Base-by-base conservation (phyloP, 2,329 filamentous ascomycete genomes). In the Fusarium globosum region DNA sequence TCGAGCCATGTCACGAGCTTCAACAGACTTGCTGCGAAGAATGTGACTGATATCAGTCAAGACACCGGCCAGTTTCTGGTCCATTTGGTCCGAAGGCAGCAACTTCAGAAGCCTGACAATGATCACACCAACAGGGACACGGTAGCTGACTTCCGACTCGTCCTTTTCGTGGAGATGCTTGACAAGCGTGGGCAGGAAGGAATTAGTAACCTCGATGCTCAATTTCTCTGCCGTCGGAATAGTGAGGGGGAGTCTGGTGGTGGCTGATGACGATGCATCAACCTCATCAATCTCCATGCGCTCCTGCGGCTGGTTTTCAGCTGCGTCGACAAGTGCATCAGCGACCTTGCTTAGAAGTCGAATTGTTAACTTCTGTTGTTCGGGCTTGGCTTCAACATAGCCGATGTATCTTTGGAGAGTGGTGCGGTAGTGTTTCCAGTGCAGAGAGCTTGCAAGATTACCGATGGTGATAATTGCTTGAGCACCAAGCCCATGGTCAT, bases 21-120 rank as follows among this genome's bases (percentile, higher is more conserved):
- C 95, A 82, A 94, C 93, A 13, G 94, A 89, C 81, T 95, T 94
- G 80, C 95, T 98, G 72, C 95, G 92, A 53, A 99, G 87, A 68
- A 98, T 97, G 74, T 97, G 94, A 79, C 93, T 97, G 38, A 98
- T 93, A 80, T 99, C 96, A 1, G 96, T 94, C 51, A 99, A 86
- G 7, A 98, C 92, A 14, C 93, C 90, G 0, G 96, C 94, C 23
- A 99, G 87, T 65, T 92, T 91, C 68, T 91, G 87, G 53, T 92
- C 88, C 79, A 97, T 90, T 55, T 94, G 89, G 12, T 91, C 86
- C 53, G 90, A 85, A 0, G 96, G 93, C 30, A 99, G 87, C 23
- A 97, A 85, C 68, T 93, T 93, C 59, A 99, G 85, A 21, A 98
- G 87, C 82, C 97, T 97, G 69, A 97, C 93, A 48, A 96, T 90